Conservation (phyloP, 1,284 basidiomycete genomes). For the Vanrija humicola region DNA sequence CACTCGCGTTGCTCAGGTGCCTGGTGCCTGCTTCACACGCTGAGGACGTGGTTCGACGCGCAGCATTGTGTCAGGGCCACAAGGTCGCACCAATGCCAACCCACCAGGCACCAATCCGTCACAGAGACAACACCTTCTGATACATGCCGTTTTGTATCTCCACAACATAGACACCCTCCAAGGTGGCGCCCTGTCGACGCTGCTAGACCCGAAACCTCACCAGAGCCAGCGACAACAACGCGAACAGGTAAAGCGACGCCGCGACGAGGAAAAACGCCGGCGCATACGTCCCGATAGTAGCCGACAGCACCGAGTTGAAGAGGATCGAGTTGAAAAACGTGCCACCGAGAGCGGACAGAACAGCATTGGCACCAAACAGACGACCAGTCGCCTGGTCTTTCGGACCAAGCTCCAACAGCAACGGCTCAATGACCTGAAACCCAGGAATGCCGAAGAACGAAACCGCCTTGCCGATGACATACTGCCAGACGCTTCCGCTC, state of each 20-base stretch:
- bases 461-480: background rate
- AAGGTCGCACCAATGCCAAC: no score
- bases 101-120: no score
- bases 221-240: no score
- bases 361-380: background rate
- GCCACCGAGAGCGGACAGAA: background rate
- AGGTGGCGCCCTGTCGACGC: no score
- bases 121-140: no score
- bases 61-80: no score
- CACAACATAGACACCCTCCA: no score
- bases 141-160: no score
- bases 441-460: background rate
- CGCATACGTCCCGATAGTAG: background rate
- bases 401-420: background rate
- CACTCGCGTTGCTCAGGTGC: no score
- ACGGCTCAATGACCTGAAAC: background rate
- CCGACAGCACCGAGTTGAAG: background rate
- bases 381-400: background rate
- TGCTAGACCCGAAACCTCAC: no score
- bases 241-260: background rate
- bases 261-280: background rate
- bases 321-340: background rate
- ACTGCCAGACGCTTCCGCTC: background rate
- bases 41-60: no score
- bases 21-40: no score